A percentile compares a stretch with the other conserved stretches of the same genome.
These are phyloP conservation scores for Parsonsia alboflavescens DNA, from an alignment of 257 asterid species.

Conservation along the genomic window DNA sequence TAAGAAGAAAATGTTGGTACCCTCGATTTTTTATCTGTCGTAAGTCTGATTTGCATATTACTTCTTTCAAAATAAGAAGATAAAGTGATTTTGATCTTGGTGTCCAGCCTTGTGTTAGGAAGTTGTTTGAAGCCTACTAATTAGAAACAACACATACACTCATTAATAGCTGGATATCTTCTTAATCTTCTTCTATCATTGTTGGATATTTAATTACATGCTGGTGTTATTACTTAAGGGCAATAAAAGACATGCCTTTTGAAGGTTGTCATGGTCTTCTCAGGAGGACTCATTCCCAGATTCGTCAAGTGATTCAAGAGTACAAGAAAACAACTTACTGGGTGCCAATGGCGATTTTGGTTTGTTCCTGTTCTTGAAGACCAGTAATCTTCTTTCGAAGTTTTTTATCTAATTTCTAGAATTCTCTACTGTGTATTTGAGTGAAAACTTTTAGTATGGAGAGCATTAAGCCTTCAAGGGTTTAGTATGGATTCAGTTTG, in stretches of 20 bases:
- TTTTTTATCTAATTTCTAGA: not conserved
- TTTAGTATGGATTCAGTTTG: not conserved
- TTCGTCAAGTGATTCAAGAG: conserved; percentile 83
- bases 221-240: not conserved
- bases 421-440: not conserved
- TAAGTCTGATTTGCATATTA: conserved; percentile 30
- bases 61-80: not conserved
- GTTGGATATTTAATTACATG: not conserved
- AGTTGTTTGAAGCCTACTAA: not conserved
- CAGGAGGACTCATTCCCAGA: conserved; percentile 94
- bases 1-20: conserved; percentile 47
- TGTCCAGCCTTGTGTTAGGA: not conserved
- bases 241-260: not conserved
- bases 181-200: not conserved
- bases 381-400: not conserved
- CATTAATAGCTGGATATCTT: not conserved
- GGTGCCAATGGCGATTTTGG: conserved; percentile 87
- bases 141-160: not conserved
- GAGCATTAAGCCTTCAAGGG: not conserved
- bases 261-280: conserved; percentile 9
- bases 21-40: conserved; percentile 69
- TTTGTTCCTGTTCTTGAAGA: conserved; percentile 28
- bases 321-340: conserved; percentile 81
- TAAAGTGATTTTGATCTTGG: not conserved
- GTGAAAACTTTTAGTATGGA: not conserved